A percentile compares a stretch with the other conserved stretches of the same genome.
Conservation (phyloP, 345 rosid genomes). For the Hevea brasiliensis region DNA sequence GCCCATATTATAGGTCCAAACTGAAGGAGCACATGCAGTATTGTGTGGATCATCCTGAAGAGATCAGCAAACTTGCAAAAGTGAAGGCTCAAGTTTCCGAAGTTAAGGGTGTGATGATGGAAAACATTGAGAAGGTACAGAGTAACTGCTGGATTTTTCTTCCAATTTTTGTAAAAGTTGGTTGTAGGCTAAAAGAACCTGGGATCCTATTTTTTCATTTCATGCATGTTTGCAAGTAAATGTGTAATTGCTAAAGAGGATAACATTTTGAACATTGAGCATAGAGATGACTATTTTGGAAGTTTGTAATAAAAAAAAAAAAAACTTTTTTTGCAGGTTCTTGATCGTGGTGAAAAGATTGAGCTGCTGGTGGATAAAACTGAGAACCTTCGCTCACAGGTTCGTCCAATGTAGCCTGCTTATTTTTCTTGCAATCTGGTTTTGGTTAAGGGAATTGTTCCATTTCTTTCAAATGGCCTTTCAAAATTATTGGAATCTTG, state of each 20-base stretch:
- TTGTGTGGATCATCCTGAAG: constrained; percentile 93
- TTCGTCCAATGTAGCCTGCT: constrained; percentile 12
- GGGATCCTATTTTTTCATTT: neutral
- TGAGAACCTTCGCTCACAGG: constrained; percentile 97
- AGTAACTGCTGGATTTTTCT: neutral
- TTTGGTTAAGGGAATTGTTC: neutral
- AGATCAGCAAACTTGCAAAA: constrained; percentile 94
- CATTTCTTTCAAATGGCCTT: neutral
- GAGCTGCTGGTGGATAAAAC: constrained; percentile 98
- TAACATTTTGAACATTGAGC: neutral
- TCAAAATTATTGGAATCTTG: neutral
- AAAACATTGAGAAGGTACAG: constrained; percentile 91
- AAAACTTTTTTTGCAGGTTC: constrained; percentile 52
- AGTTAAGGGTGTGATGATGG: constrained; percentile 99
- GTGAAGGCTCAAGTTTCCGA: constrained; percentile 98
- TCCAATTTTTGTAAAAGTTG: neutral
- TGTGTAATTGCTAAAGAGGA: neutral
- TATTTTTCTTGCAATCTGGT: no score
- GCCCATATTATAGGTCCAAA: constrained; percentile 55
- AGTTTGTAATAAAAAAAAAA: neutral
- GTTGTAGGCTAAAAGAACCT: constrained; percentile 3
- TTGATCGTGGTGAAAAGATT: constrained; percentile 98
- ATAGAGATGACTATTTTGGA: no score
- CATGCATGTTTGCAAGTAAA: neutral
- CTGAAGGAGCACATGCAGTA: constrained; percentile 96